Percentiles rank a stretch among this genome's conserved stretches.
Evolutionary conservation across 768 basidiomycete genomes (phyloP).

Genomic region (Kwoniella heveanensis): DNA sequence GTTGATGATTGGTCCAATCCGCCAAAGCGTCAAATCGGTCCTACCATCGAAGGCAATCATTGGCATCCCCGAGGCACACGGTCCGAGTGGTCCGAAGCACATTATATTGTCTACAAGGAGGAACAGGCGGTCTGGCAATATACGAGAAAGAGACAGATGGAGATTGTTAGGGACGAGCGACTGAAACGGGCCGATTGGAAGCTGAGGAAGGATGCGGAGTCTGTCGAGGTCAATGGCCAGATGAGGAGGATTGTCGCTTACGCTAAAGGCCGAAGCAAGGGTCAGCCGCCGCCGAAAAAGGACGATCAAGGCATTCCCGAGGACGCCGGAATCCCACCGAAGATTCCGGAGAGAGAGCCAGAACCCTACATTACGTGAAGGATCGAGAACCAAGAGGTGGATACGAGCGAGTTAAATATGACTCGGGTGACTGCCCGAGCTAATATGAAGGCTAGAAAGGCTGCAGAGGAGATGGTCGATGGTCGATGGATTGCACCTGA

Average conservation of each 20-base stretch:
- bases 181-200: neutral
- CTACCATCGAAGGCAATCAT: neutral
- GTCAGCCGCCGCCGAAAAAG: constrained; percentile 6
- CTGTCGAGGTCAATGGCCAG: neutral
- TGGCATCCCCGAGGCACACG: constrained; percentile 22
- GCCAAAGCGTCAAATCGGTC: neutral
- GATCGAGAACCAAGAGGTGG: too few species aligned
- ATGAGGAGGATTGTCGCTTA: constrained; percentile 1
- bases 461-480: neutral
- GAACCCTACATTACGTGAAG: neutral
- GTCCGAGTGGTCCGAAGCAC: constrained; percentile 23
- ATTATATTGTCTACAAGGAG: constrained; percentile 32
- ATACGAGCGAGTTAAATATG: neutral
- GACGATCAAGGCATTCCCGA: constrained; percentile 13
- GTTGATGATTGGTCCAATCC: constrained; percentile 5
- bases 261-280: constrained; percentile 10
- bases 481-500: constrained; percentile 5
- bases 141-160: neutral
- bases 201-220: neutral
- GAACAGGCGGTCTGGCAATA: constrained; percentile 21
- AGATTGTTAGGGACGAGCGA: neutral
- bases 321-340: neutral
- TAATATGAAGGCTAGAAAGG: neutral
- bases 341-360: too few species aligned
- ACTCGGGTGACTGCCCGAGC: neutral